Evolutionary conservation across 148 eudicot genomes (phyloP), one percentile per base, ranked within the genome.

Genomic region (Silene latifolia): DNA sequence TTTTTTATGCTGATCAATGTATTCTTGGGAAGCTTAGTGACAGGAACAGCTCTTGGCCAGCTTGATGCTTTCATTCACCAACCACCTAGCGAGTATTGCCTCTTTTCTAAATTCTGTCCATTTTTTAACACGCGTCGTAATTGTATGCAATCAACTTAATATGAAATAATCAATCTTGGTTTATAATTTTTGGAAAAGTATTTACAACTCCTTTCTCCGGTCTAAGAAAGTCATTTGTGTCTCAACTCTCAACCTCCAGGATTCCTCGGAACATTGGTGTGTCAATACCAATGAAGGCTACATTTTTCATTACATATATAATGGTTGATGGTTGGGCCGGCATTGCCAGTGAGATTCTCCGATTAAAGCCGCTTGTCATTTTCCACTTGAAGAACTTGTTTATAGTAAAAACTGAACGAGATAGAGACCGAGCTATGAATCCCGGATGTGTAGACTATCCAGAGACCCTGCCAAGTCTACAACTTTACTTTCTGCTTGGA

Each of bases 321-420:
- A 95, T 95, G 99, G 88, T 95, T 53, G 99, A 95, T 58, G 99
- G 99, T 25, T 95, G 99, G 99, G 97, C 97, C 39, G 97, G 97
- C 56, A 85, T 92, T 53, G 99, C 99, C 1, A 82, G 94, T 72
- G 99, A 95, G 84, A 92, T 95, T 81, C 83, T 95, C 18, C 85
- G 99, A 63, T 73, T 95, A 79, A 92, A 88, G 84, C 92, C 94
- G n/a, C 79, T 95, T 68, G 83, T 90, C 65, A 83, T 92, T 67
- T 95, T 79, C 73, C 99, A 92, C 72, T 80, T 95, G n/a, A 95
- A 95, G 81, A 92, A 89, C 82, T 87, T 89, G 88, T 90, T 95
- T 61, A 10, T 95, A 68, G 99, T 95, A 17, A 95, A 92, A 85
- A 95, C 99, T 1, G 99, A 92, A 59, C 84, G 95, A 62, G 99